Base-by-base conservation (phyloP, 2,329 filamentous ascomycete species). In the Aschersonia sp. region DNA sequence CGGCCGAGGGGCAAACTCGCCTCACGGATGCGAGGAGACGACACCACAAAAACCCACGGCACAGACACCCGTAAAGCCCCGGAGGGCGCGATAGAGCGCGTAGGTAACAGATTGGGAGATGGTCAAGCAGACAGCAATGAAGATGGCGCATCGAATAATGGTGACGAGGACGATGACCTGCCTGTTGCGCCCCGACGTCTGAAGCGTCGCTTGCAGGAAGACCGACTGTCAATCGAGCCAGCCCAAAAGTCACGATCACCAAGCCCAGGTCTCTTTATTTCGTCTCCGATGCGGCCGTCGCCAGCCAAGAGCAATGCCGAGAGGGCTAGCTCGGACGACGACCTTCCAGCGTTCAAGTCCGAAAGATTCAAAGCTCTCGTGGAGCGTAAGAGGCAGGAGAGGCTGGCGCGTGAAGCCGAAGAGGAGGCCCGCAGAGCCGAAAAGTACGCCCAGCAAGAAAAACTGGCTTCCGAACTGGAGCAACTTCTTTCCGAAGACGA, bases 351-450 rank as follows among this genome's bases (percentile, higher is more conserved):
- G 9, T 52, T 64, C 47, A 67, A 73, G 51, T 75, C 78, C 45
- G 70, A 76, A 41, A 78, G 82, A 4, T 82, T 94, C 57, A 71
- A 80, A 51, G 84, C 82, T 5, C 75, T 94, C 0, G 75, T 92
- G 9, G 79, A 80, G 44, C 77, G 79, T 56, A 92, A 91, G 58
- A 77, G 81, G 45, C 74, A 81, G 52, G 83, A 92, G 59, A 75
- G 83, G 5, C 67, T 81, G 38, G 82, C 77, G 4, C 78, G 73
- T 46, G 83, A 92, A 56, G 78, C 75, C 28, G 73, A 74, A 51
- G 70, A 75, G 50, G 72, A 71, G 47, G 68, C 65, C 35, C 70
- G 72, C 52, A 65, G 65, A 28, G 65, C 67, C 28, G 74, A 73
- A 52, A 67, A 66, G 42, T 54, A 57, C 6, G 65, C 62, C 9